Evolutionary conservation across 1,284 basidiomycete genomes (phyloP).

Genomic region (Lentinula novae-zelandiae): DNA sequence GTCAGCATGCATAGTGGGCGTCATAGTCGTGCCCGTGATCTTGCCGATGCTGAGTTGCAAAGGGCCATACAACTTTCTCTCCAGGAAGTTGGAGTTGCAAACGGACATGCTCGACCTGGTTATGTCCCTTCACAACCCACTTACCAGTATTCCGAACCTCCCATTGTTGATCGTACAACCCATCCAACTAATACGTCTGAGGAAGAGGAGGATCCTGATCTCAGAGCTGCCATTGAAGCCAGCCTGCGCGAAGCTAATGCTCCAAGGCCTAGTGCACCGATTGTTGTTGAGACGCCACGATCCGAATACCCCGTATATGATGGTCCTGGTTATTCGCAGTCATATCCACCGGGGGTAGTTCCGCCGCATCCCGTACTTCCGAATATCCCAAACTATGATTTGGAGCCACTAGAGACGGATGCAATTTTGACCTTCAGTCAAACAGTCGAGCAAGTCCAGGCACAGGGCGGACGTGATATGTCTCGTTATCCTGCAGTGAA

Average conservation of each 20-base stretch:
- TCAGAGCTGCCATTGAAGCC: slow-evolving; percentile 94
- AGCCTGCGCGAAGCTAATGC: slow-evolving; percentile 84
- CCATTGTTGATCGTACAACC: slow-evolving; percentile 54
- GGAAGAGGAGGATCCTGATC: slow-evolving; percentile 91
- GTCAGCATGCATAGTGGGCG: slow-evolving; percentile 45
- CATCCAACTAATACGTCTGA: slow-evolving; percentile 42
- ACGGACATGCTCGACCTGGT: slow-evolving; percentile 49
- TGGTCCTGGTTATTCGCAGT: slow-evolving; percentile 36
- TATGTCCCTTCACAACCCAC: slow-evolving; percentile 65
- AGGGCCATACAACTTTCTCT: slow-evolving; percentile 92
- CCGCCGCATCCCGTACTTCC: slow-evolving; percentile 44
- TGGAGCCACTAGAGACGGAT: slow-evolving; percentile 77
- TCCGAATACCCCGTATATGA: slow-evolving; percentile 38
- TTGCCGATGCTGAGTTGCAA: slow-evolving; percentile 87
- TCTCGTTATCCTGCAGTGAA: slow-evolving; percentile 79
- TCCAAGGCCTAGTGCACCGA: slow-evolving; percentile 75
- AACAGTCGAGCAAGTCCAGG: slow-evolving; percentile 81
- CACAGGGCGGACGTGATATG: slow-evolving; percentile 75
- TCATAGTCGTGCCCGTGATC: slow-evolving; percentile 55
- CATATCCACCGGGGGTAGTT: slow-evolving; percentile 38
- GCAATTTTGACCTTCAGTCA: slow-evolving; percentile 87
- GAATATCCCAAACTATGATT: slow-evolving; percentile 69
- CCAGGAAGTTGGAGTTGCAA: slow-evolving; percentile 64
- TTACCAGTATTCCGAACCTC: slow-evolving; percentile 72
- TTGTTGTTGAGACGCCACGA: slow-evolving; percentile 51